Conservation (phyloP, 2,329 filamentous ascomycete species). For the Colletotrichum endophyticum region DNA sequence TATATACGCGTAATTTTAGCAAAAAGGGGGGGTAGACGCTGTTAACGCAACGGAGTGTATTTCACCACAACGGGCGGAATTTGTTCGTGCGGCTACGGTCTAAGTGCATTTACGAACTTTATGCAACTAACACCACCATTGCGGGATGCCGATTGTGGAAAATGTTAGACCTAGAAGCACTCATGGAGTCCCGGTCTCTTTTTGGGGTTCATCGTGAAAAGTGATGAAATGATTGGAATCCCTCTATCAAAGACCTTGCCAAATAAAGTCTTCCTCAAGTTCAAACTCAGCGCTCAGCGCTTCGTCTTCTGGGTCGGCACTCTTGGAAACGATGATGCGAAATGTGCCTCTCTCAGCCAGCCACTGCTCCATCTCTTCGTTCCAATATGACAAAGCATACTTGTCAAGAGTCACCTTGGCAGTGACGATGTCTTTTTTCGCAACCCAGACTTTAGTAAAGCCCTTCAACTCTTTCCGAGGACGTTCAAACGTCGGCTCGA, state of each 20-base stretch:
- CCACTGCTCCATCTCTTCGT: neutral
- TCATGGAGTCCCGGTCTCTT: neutral
- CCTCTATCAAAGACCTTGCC: neutral
- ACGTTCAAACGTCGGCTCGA: constrained; percentile 42
- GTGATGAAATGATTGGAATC: fast-evolving
- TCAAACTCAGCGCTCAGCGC: neutral
- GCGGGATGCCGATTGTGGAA: fast-evolving
- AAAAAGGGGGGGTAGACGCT: too few species aligned
- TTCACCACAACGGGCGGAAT: neutral
- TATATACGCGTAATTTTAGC: too few species aligned
- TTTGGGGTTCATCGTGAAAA: neutral
- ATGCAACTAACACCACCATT: neutral
- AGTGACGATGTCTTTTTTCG: constrained; percentile 42
- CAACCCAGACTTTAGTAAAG: constrained; percentile 56
- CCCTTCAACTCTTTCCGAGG: constrained; percentile 55
- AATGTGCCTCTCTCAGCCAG: neutral
- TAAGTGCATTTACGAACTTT: neutral
- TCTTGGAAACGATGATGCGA: neutral
- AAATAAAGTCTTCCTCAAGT: neutral
- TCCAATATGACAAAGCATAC: neutral
- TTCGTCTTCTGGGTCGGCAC: neutral
- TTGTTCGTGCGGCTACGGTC: neutral
- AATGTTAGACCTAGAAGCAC: fast-evolving
- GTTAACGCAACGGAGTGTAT: too few species aligned
- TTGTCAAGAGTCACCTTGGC: neutral